These are phyloP conservation scores for Yamadazyma sp. DNA, from an alignment of 1,139 yeast genomes.

Conservation along the genomic window DNA sequence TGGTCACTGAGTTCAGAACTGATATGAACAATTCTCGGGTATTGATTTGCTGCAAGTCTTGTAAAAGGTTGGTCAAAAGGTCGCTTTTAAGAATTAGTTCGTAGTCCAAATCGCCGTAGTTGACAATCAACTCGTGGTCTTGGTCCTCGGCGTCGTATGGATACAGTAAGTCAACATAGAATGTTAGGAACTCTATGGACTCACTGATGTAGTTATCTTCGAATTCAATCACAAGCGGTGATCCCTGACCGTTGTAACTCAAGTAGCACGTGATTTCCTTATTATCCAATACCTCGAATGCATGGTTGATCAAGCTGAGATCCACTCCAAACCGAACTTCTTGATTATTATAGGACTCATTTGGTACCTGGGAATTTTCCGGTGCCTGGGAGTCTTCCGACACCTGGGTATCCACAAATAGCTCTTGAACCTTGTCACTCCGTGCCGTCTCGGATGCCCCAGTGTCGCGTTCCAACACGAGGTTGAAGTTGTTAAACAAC, in stretches of 20 bases:
- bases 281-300: constrained; percentile 13
- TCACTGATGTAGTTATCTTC: constrained; percentile 72
- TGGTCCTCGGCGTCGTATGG: constrained; percentile 37
- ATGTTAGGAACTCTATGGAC: constrained; percentile 67
- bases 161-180: constrained; percentile 41
- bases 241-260: constrained; percentile 55
- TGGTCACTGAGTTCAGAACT: constrained; percentile 27
- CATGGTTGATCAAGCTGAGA: constrained; percentile 32
- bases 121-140: constrained; percentile 31
- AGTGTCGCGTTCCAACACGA: constrained; percentile 8
- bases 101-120: constrained; percentile 50
- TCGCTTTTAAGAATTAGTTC: constrained; percentile 71
- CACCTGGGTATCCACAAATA: neutral
- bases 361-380: constrained; percentile 12
- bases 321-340: constrained; percentile 42
- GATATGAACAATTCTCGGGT: constrained; percentile 61
- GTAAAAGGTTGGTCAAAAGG: constrained; percentile 60
- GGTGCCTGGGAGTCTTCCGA: constrained; percentile 1
- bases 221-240: constrained; percentile 67
- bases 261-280: constrained; percentile 32
- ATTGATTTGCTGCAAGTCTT: constrained; percentile 64
- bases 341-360: constrained; percentile 8
- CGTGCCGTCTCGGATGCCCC: neutral
- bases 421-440: neutral
- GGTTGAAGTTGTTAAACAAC: constrained; percentile 31